phyloP scores from a whole-genome alignment of 352 stramenopile species.

The Pythium insidiosum region DNA sequence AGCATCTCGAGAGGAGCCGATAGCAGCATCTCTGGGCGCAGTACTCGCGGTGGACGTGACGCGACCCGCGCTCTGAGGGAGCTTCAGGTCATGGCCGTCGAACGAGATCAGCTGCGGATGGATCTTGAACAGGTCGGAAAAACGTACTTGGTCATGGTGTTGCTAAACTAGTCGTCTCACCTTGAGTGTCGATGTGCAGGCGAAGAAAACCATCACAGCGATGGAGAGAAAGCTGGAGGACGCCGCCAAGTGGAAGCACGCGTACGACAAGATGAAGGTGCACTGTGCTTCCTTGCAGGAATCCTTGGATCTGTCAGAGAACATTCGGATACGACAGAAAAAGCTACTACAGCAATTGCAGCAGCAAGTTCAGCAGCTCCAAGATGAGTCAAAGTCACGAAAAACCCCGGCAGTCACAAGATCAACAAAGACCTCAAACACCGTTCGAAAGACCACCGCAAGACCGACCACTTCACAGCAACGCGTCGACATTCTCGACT shows the following conservation, averaged over 20 bases:
- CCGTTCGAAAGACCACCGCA: neutral
- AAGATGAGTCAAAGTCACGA: conserved; percentile 1
- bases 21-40: neutral
- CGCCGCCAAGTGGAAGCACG: conserved; percentile 33
- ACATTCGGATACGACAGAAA: conserved; percentile 70
- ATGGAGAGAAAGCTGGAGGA: conserved; percentile 47
- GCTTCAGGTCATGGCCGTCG: conserved; percentile 52
- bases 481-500: conserved; percentile 14
- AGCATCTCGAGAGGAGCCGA: neutral
- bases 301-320: conserved; percentile 74
- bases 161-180: neutral
- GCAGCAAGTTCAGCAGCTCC: conserved; percentile 16
- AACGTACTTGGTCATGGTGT: neutral
- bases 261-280: conserved; percentile 59
- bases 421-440: neutral
- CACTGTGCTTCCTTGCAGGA: conserved; percentile 75
- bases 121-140: conserved; percentile 51
- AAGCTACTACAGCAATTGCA: conserved; percentile 67
- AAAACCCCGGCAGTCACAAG: neutral
- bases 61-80: conserved; percentile 23
- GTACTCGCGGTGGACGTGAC: neutral
- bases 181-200: conserved; percentile 13
- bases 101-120: conserved; percentile 72
- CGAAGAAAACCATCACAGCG: conserved; percentile 25
- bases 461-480: neutral